A percentile compares a stretch with the other conserved stretches of the same genome.
Conservation (phyloP, 108 stramenopile genomes). For the Skeletonema marinoi region DNA sequence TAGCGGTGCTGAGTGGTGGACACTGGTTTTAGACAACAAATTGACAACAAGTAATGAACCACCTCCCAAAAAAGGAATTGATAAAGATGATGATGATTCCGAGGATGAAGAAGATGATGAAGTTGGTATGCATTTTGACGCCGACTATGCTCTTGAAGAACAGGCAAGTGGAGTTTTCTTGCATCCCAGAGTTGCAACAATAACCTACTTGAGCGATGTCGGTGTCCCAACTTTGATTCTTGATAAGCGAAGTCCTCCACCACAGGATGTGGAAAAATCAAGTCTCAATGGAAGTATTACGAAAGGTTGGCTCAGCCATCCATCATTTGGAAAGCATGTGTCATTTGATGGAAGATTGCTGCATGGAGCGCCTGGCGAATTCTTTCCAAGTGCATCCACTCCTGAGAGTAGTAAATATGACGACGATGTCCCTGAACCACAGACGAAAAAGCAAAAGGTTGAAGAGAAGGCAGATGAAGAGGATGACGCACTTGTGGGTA, state of each 20-base stretch:
- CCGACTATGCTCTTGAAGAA: conserved; percentile 89
- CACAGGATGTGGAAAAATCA: conserved; percentile 57
- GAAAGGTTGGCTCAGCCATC: conserved; percentile 77
- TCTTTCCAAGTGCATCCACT: conserved; percentile 57
- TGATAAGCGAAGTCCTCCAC: conserved; percentile 61
- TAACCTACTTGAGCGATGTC: conserved; percentile 83
- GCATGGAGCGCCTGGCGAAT: conserved; percentile 88
- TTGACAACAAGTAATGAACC: conserved; percentile 19
- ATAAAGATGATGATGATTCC: conserved; percentile 44
- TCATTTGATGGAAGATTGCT: conserved; percentile 89
- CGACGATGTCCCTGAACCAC: not conserved
- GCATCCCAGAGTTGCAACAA: conserved; percentile 86
- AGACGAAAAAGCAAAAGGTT: conserved; percentile 26
- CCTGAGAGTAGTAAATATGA: not conserved
- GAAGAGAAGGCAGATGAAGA: conserved; percentile 7
- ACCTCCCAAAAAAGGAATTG: conserved; percentile 8
- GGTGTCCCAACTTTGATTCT: conserved; percentile 88
- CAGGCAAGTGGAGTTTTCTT: conserved; percentile 65
- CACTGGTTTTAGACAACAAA: conserved; percentile 72
- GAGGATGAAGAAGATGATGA: conserved; percentile 69
- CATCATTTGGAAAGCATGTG: conserved; percentile 84
- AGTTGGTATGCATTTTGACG: conserved; percentile 91
- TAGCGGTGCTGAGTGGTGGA: conserved; percentile 95
- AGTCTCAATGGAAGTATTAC: conserved; percentile 64
- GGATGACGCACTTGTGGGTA: conserved; percentile 11